Percentiles rank a stretch among this genome's conserved stretches.
These are phyloP conservation scores for Ettlia oleoabundans DNA, from an alignment of 139 green algal genomes.

Conservation along the genomic window DNA sequence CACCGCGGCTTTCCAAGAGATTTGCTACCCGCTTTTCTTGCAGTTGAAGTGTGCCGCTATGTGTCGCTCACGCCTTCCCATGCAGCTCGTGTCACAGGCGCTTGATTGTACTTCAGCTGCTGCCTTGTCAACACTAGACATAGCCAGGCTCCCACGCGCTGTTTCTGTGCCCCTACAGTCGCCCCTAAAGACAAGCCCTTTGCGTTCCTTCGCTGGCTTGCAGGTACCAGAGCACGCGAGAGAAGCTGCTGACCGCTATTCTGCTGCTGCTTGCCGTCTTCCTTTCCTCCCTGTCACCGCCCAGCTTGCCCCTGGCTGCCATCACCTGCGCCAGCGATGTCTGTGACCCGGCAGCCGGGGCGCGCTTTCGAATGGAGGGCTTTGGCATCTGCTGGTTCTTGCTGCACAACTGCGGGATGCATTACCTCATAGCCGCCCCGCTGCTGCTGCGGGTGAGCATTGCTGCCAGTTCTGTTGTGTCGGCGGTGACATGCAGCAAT, in stretches of 20 bases:
- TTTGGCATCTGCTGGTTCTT: slow-evolving; percentile 29
- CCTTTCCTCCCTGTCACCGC: not conserved
- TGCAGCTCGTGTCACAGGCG: too few relatives aligned
- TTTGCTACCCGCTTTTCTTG: not conserved
- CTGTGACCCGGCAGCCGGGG: too few relatives aligned
- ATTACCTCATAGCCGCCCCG: not conserved
- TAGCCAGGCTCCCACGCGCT: too few relatives aligned
- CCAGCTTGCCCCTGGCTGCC: not conserved
- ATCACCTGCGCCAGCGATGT: not conserved
- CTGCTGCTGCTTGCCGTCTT: slow-evolving; percentile 1
- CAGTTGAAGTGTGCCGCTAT: not conserved
- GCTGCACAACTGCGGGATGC: slow-evolving; percentile 22
- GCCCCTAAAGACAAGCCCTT: not conserved
- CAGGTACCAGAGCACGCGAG: slow-evolving; percentile 5
- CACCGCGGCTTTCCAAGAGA: not conserved
- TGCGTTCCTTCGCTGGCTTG: not conserved
- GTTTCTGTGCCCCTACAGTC: not conserved
- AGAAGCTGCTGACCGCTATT: not conserved
- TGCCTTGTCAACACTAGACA: too few relatives aligned
- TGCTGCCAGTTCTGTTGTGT: not conserved
- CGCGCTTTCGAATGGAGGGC: too few relatives aligned
- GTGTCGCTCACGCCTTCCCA: too few relatives aligned
- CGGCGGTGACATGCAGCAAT: not conserved
- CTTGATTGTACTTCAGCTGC: too few relatives aligned
- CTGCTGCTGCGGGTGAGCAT: slow-evolving; percentile 22